Base-by-base conservation (phyloP, 371 early-diverging fungal species). In the Caulochytrium protostelioides region DNA sequence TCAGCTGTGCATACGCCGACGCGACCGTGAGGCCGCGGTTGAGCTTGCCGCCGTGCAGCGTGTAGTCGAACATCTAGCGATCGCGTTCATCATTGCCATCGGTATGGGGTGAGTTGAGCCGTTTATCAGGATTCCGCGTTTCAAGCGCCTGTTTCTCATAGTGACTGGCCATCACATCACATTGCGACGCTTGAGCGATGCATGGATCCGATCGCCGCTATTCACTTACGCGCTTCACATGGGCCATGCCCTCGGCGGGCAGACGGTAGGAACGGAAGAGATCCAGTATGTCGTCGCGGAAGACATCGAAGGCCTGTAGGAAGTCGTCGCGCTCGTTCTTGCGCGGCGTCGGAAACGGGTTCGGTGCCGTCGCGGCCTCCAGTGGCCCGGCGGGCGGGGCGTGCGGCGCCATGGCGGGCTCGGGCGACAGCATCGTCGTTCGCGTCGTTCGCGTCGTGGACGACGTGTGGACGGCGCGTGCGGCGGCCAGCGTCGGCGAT, bases 1-100 rank as follows among this genome's bases (percentile, higher is more conserved):
- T 66, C 47, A 91, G 59, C 26, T 81, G 73, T 42, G 67, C 59
- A 24, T 83, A 62, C 6, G 92, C 76, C 40, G 84, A 82, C 16
- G 80, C 77, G 19, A 92, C 94, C 12, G 86, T 79, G 34, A 90
- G 57, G 32, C 94, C 94, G 50, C 94, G 82, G 74, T 92, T 92
- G 73, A 1, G 34, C 51, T 46, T 56, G 74, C 81, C 82, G 38
- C 81, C 81, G 35, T 70, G 74, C 37, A 83, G 75, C 49, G 75
- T 83, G 62, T 77, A 65, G 40, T 67, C 39, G 51, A 80, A 54
- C 57, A 57, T 72, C 76, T 78, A 46, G 10, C 19, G 22, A 29
- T 26, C 22, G 18, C 15, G 22, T 17, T 25, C 20, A 30, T 38
- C 18, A 31, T 17, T 5, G 23, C 13, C 22, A 10, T 20, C 12